phyloP scores from a whole-genome alignment of 2,329 filamentous ascomycete genomes.

The Venturiaceae sp. region DNA sequence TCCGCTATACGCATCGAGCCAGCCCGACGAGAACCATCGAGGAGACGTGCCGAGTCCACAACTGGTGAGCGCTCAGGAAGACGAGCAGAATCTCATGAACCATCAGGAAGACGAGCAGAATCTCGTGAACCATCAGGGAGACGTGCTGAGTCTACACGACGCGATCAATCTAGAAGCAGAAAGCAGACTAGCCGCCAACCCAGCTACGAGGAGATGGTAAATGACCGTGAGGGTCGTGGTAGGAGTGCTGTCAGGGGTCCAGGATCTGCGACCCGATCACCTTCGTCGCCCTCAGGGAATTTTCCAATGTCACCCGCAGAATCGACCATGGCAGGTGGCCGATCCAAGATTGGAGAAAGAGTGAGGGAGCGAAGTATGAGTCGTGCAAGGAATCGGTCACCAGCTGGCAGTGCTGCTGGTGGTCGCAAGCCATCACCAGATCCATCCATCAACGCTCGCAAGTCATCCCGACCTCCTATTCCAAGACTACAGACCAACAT shows the following conservation, averaged over 20 bases:
- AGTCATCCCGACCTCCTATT: slow-evolving; percentile 9
- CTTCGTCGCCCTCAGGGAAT: not conserved
- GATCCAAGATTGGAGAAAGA: slow-evolving; percentile 7
- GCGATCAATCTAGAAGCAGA: slow-evolving; percentile 1
- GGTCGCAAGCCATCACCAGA: slow-evolving; percentile 5
- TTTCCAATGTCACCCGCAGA: slow-evolving; percentile 6
- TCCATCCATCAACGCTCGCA: slow-evolving; percentile 15
- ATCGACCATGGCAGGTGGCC: slow-evolving; percentile 1
- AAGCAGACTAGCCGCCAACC: not conserved
- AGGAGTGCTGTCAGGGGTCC: not conserved
- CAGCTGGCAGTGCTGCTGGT: not conserved
- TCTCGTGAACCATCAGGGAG: not conserved
- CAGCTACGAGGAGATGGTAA: not conserved
- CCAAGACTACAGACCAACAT: slow-evolving; percentile 14
- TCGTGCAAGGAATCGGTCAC: not conserved
- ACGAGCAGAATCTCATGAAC: not conserved
- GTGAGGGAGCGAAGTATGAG: slow-evolving; percentile 7
- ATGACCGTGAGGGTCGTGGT: slow-evolving; percentile 2
- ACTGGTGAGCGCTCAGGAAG: not conserved
- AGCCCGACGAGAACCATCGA: not conserved
- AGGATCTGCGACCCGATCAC: not conserved
- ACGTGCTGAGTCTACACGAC: not conserved
- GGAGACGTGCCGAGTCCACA: not conserved
- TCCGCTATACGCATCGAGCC: not conserved
- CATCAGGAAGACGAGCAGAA: not conserved